Evolutionary conservation across 495 filamentous ascomycete genomes (phyloP).

Genomic region (Entonaema liquescens): DNA sequence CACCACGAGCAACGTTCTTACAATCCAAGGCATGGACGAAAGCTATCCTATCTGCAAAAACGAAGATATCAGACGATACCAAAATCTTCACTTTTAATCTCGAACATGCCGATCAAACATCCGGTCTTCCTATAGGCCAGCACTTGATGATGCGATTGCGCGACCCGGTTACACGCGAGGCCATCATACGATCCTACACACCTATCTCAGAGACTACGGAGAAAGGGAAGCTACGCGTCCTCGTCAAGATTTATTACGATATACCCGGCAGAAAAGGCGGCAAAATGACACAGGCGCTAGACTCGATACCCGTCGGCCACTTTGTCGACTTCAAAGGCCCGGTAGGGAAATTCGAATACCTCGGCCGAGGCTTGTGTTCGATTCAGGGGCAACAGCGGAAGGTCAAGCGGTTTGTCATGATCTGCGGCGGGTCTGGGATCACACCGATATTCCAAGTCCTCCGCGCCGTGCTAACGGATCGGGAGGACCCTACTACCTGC

Average conservation of each 20-base stretch:
- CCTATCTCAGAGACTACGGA: constrained; percentile 74
- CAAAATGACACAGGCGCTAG: constrained; percentile 85
- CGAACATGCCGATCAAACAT: constrained; percentile 71
- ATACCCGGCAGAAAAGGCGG: constrained; percentile 69
- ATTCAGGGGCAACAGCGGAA: constrained; percentile 66
- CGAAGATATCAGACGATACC: constrained; percentile 78
- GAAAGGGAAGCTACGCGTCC: constrained; percentile 72
- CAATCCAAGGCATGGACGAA: constrained; percentile 76
- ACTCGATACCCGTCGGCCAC: constrained; percentile 73
- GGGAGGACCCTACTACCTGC: constrained; percentile 59
- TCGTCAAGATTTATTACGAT: constrained; percentile 88
- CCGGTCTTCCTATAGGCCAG: constrained; percentile 88
- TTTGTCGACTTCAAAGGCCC: constrained; percentile 90
- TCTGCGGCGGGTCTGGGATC: constrained; percentile 88
- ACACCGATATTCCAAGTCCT: constrained; percentile 93
- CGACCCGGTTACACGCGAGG: constrained; percentile 71
- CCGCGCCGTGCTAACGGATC: constrained; percentile 71
- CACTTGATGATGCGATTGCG: constrained; percentile 87
- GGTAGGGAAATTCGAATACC: constrained; percentile 86
- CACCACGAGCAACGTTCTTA: constrained; percentile 69
- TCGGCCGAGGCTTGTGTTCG: constrained; percentile 69
- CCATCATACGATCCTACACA: constrained; percentile 88
- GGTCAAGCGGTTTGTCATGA: constrained; percentile 82
- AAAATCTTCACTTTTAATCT: constrained; percentile 84
- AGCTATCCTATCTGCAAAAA: constrained; percentile 71